Evolutionary conservation across 345 rosid species (phyloP), one percentile per base, ranked within the genome.

Genomic region (Arabis alpina): DNA sequence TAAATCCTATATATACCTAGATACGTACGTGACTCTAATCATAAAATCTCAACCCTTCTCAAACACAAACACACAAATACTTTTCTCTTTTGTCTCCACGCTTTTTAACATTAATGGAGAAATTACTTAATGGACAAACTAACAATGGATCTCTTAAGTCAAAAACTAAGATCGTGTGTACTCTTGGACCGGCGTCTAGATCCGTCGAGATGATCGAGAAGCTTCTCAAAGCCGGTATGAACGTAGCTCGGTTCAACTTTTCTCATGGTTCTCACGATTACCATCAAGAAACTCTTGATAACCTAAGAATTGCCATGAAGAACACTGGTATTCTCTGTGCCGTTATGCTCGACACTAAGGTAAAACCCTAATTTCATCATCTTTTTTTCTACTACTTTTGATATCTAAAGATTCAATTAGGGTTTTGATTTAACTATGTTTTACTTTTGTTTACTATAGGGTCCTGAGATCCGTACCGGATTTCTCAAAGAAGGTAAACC

Each of bases 101-200:
- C 23, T 19, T 37, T 63, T 4, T 6, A 43, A 73, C 54, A n/a
- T n/a, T n/a, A 56, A 73, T 73, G 77, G 72, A 73, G 40, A 73
- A 49, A 4, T 50, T 74, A 66, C 77, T 73, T 65, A 23, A 9
- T 3, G 72, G 66, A 66, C 39, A 53, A 65, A 16, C 60, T 6
- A 66, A 52, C 58, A 66, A 74, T 63, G 73, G 41, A 30, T 0
- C 54, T 4, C 72, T 73, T 2, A 74, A 58, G 77, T 69, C 66
- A 58, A 93, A 91, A 87, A 93, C 99, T 3, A 93, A 93, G 84
- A 91, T 93, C 67, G 99, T 94, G 9, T 89, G 99, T 83, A 91
- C 99, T 14, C 90, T 94, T 50, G 97, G 99, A 52, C 99, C 97
- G 14, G 86, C 91, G 10, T 87, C 99, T 19, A 78, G 89, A 65